Evolutionary conservation across 2,329 filamentous ascomycete species (phyloP).

Genomic region (Leptodontidium sp.): DNA sequence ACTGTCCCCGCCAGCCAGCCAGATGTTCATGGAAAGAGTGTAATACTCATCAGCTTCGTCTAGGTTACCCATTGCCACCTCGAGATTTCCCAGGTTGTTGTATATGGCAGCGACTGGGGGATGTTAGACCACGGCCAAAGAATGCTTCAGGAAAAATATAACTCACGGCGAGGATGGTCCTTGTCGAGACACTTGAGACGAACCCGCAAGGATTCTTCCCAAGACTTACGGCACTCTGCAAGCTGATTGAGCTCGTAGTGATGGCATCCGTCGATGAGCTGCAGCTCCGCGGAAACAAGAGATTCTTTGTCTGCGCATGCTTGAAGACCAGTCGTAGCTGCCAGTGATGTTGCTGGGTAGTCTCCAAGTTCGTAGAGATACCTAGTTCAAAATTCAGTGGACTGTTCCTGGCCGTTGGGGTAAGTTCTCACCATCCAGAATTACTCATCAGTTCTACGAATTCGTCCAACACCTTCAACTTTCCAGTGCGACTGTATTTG

Average conservation of each 20-base stretch:
- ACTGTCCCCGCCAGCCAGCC: slow-evolving; percentile 25
- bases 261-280: slow-evolving; percentile 18
- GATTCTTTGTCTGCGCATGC: slow-evolving; percentile 31
- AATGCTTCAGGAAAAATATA: no score
- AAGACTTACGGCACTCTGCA: slow-evolving; percentile 30
- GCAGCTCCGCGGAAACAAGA: slow-evolving; percentile 25
- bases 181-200: slow-evolving; percentile 19
- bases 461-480: neutral
- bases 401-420: neutral
- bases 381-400: neutral
- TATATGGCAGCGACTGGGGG: slow-evolving; percentile 18
- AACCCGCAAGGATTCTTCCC: slow-evolving; percentile 26
- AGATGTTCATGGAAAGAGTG: slow-evolving; percentile 30
- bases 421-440: slow-evolving; percentile 25
- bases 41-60: slow-evolving; percentile 34
- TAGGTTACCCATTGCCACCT: slow-evolving; percentile 27
- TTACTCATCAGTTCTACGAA: slow-evolving; percentile 32
- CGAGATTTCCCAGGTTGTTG: slow-evolving; percentile 39
- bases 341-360: slow-evolving; percentile 17
- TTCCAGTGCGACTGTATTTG: neutral
- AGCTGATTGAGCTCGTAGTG: slow-evolving; percentile 36
- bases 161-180: slow-evolving; percentile 22
- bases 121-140: neutral
- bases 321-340: neutral
- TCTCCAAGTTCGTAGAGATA: slow-evolving; percentile 35